Percentiles rank a stretch among this genome's conserved stretches.
Evolutionary conservation across 2,329 filamentous ascomycete species (phyloP).

Genomic region (Diaporthe destruens): DNA sequence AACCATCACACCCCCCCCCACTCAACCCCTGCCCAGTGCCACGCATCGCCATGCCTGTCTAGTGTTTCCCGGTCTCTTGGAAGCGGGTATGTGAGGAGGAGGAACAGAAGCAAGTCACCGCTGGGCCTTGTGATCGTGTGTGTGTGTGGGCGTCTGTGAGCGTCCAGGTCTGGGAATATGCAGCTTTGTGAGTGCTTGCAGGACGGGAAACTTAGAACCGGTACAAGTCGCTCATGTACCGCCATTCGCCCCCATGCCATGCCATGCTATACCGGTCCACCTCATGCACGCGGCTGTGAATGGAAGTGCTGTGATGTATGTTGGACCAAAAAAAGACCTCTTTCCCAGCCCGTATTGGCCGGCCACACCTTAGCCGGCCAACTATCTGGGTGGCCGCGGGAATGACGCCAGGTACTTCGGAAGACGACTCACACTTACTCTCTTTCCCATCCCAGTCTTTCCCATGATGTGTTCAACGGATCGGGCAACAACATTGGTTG

Average conservation of each 20-base stretch:
- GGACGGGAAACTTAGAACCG: background rate
- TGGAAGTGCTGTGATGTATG: conserved; percentile 25
- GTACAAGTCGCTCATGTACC: conserved; percentile 32
- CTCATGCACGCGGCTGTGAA: conserved; percentile 26
- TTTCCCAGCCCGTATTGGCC: conserved; percentile 10
- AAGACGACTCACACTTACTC: conserved; percentile 1
- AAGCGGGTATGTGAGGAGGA: conserved; percentile 1
- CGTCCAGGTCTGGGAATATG: conserved; percentile 5
- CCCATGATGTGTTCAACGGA: background rate
- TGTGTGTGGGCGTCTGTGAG: background rate
- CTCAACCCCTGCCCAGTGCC: background rate
- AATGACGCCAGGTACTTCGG: conserved; percentile 19
- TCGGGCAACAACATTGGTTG: background rate
- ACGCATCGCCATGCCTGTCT: conserved; percentile 5
- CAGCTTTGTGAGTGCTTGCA: conserved; percentile 30
- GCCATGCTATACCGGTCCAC: conserved; percentile 1
- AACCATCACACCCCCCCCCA: background rate
- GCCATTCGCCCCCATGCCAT: conserved; percentile 18
- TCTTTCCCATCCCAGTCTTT: background rate
- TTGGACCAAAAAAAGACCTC: conserved; percentile 17
- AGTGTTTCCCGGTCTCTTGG: conserved; percentile 26
- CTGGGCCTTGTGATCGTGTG: conserved; percentile 17
- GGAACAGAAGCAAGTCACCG: conserved; percentile 14
- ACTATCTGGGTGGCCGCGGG: conserved; percentile 7
- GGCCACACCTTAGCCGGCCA: background rate